These are phyloP conservation scores for Microdochium trichocladiopsis DNA, from an alignment of 2,329 filamentous ascomycete genomes.

Conservation along the genomic window DNA sequence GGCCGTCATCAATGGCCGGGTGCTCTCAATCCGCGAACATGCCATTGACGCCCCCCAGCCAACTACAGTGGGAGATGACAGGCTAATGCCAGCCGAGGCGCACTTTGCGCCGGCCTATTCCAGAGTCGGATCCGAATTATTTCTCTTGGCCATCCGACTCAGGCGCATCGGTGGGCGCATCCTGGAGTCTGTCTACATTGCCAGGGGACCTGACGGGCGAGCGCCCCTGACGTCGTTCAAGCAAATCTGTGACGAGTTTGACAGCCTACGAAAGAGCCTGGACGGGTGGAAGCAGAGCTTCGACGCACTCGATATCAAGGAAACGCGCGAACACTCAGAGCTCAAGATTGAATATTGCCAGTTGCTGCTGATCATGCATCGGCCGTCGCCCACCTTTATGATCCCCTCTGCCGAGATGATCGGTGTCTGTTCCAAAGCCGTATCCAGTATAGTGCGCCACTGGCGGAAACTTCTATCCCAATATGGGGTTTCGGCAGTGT, in stretches of 20 bases:
- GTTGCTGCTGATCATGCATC: slow-evolving; percentile 11
- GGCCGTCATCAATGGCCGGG: slow-evolving; percentile 13
- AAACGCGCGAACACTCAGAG: slow-evolving; percentile 13
- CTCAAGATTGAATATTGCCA: slow-evolving; percentile 15
- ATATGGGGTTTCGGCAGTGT: slow-evolving; percentile 9
- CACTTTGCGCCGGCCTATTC: not conserved
- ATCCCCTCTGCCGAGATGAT: slow-evolving; percentile 14
- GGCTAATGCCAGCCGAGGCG: slow-evolving; percentile 1
- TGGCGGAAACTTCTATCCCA: slow-evolving; percentile 9
- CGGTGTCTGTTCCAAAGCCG: slow-evolving; percentile 11
- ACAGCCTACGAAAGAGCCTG: slow-evolving; percentile 8
- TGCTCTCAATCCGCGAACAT: slow-evolving; percentile 14
- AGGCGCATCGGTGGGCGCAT: slow-evolving; percentile 12
- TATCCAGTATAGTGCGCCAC: slow-evolving; percentile 10
- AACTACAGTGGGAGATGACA: slow-evolving; percentile 5
- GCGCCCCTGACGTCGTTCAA: slow-evolving; percentile 11
- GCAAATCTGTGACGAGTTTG: slow-evolving; percentile 10
- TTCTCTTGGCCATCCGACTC: slow-evolving; percentile 7
- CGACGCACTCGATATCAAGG: slow-evolving; percentile 8
- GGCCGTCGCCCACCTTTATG: slow-evolving; percentile 16
- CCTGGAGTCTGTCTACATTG: slow-evolving; percentile 16
- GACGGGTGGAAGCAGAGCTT: slow-evolving; percentile 11
- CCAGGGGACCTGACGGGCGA: slow-evolving; percentile 10
- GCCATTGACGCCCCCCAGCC: slow-evolving; percentile 12
- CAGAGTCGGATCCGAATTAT: slow-evolving; percentile 6